Conservation (phyloP, 306 rosid species). For the Benincasa hispida region DNA sequence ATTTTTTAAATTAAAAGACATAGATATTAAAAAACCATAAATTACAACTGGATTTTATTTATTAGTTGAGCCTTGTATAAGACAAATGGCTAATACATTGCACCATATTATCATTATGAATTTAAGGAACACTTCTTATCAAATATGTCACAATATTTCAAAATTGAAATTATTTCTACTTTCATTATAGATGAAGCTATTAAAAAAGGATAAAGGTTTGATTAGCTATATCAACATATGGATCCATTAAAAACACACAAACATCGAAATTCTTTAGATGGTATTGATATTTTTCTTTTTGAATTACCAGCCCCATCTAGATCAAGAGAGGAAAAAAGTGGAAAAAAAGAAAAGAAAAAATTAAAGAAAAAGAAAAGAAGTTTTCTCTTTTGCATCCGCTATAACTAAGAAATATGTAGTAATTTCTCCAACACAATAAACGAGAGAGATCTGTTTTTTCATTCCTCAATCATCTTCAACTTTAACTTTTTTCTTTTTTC, state of each 20-base stretch:
- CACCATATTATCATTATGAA: background rate
- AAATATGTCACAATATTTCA: background rate
- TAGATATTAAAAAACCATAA: no score
- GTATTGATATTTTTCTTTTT: background rate
- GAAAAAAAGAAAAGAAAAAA: background rate
- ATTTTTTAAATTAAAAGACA: no score
- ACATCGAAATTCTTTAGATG: background rate
- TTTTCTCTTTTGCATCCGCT: constrained; percentile 11
- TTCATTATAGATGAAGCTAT: constrained; percentile 2
- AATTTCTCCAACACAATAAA: constrained; percentile 28
- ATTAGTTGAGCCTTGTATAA: background rate
- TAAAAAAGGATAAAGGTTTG: background rate
- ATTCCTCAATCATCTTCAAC: constrained; percentile 55
- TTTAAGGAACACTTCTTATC: background rate
- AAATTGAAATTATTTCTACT: background rate
- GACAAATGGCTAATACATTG: background rate
- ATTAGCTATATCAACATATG: background rate
- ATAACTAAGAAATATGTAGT: constrained; percentile 22
- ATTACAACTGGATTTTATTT: no score
- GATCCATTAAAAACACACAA: background rate
- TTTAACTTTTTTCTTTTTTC: constrained; percentile 15
- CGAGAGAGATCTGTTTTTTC: constrained; percentile 48
- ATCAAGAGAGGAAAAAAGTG: background rate
- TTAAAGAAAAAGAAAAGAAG: background rate
- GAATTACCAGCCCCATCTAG: background rate